phyloP scores from a whole-genome alignment of 2,329 filamentous ascomycete genomes.

The Shiraia bambusicola region DNA sequence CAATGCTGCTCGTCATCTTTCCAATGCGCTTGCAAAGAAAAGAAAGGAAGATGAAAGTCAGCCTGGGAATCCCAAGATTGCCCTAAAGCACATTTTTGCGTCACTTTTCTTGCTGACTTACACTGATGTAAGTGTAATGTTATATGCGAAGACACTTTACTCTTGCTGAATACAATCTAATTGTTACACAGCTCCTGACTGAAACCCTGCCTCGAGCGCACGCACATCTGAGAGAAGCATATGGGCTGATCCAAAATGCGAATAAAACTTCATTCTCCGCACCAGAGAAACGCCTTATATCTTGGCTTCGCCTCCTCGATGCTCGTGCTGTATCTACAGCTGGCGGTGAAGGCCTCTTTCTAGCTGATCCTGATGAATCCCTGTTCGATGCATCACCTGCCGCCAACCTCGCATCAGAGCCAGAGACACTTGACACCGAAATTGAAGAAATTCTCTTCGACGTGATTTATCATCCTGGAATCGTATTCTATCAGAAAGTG shows the following conservation, averaged over 20 bases:
- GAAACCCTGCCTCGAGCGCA: constrained; percentile 47
- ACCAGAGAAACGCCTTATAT: constrained; percentile 52
- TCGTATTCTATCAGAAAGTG: constrained; percentile 60
- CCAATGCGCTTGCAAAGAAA: constrained; percentile 17
- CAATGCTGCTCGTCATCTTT: constrained; percentile 29
- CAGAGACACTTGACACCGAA: constrained; percentile 31
- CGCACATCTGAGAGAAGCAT: constrained; percentile 53
- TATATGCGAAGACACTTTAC: constrained; percentile 24
- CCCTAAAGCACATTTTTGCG: constrained; percentile 50
- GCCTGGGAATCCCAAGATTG: constrained; percentile 10
- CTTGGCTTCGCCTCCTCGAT: constrained; percentile 59
- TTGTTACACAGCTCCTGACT: constrained; percentile 20
- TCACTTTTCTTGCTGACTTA: constrained; percentile 58
- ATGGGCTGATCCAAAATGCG: constrained; percentile 47
- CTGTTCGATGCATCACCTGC: constrained; percentile 51
- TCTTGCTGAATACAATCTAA: constrained; percentile 2
- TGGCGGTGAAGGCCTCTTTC: constrained; percentile 57
- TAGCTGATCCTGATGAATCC: constrained; percentile 52
- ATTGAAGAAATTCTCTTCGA: constrained; percentile 57
- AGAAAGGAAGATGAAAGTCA: constrained; percentile 11
- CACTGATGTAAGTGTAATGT: constrained; percentile 45
- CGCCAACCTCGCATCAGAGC: constrained; percentile 31
- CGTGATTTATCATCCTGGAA: constrained; percentile 57
- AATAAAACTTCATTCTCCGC: constrained; percentile 25
- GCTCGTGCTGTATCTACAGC: constrained; percentile 56